Base-by-base conservation (phyloP, 2,329 filamentous ascomycete genomes). In the Aspergillus awamori region DNA sequence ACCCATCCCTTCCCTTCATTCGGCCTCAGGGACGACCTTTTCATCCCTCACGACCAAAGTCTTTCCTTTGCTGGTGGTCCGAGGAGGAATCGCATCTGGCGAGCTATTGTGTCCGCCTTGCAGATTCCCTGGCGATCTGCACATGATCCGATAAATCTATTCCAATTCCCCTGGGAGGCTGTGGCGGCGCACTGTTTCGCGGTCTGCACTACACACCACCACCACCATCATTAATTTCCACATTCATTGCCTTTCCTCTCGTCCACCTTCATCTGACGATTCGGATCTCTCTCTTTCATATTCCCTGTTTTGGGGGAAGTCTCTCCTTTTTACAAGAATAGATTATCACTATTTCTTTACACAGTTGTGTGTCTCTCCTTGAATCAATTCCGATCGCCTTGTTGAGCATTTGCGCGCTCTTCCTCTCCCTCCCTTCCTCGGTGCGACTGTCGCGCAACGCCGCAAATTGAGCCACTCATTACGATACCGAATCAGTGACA, bases 101-200 rank as follows among this genome's bases (percentile, higher is more conserved):
- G 33, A 36, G 1, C 58, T 54, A n/a, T 54, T 36, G n/a, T 49
- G 33, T 36, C 33, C 36, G 45, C 36, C 49, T 45, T 63, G 53
- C 54, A 54, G 53, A 43, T 52, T 58, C 57, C 33, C 33, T 57
- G 54, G 53, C 43, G 53, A 33, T 55, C 41, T 43, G 24, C 43
- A 53, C 38, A 57, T 60, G 38, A 56, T 56, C 39, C 11, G 53
- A 47, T 56, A 30, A 13, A 26, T 36, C 33, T 36, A 36, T 53
- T 20, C 20, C 39, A 26, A 20, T 33, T 47, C 53, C 61, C 43
- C 57, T 41, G 57, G 36, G 33, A 58, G 61, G 51, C 53, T 11
- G 58, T 49, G 53, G 26, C 45, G 41, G 41, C 10, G 41, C 41
- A 20, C 24, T 43, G 53, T 28, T 55, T 30, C 26, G 17, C 38